phyloP scores from a whole-genome alignment of 2,329 filamentous ascomycete genomes.

The Talaromyces piceae region DNA sequence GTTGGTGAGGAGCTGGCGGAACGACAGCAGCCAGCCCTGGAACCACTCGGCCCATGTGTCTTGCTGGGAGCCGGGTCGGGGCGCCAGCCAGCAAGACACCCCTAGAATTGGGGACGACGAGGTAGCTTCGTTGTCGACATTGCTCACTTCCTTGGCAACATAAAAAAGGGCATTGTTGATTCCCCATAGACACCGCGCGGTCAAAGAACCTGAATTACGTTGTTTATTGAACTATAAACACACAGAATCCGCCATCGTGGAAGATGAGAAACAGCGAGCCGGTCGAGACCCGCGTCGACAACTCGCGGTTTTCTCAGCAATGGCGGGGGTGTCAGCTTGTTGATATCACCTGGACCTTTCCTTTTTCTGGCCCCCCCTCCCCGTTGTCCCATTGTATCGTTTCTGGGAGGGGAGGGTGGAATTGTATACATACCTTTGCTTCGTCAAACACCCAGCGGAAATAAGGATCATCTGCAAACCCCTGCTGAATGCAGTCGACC shows the following conservation, averaged over 20 bases:
- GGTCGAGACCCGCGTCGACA: conserved; percentile 2
- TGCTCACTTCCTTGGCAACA: conserved; percentile 49
- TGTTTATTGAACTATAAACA: conserved; percentile 47
- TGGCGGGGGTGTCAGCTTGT: conserved; percentile 11
- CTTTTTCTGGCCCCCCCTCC: no score
- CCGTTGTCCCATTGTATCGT: no score
- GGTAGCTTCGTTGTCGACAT: not conserved
- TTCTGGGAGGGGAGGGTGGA: not conserved
- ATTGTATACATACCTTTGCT: conserved; percentile 41
- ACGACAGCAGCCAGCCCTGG: conserved; percentile 59
- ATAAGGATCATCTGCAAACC: conserved; percentile 61
- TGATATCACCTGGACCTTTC: no score
- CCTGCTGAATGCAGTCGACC: conserved; percentile 58
- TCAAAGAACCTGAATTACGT: conserved; percentile 57
- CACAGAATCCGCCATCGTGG: not conserved
- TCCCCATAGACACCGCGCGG: conserved; percentile 61
- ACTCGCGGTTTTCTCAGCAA: conserved; percentile 10
- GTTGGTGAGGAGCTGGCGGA: conserved; percentile 60
- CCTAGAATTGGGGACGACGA: conserved; percentile 49
- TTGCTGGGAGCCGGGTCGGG: conserved; percentile 41
- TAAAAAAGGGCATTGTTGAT: conserved; percentile 63
- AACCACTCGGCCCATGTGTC: conserved; percentile 56
- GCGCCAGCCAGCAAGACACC: conserved; percentile 65
- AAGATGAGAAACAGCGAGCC: conserved; percentile 10
- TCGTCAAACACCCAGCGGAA: conserved; percentile 59